Conservation (phyloP, 78 protist genomes). For the Dictyostelium capitatum region DNA sequence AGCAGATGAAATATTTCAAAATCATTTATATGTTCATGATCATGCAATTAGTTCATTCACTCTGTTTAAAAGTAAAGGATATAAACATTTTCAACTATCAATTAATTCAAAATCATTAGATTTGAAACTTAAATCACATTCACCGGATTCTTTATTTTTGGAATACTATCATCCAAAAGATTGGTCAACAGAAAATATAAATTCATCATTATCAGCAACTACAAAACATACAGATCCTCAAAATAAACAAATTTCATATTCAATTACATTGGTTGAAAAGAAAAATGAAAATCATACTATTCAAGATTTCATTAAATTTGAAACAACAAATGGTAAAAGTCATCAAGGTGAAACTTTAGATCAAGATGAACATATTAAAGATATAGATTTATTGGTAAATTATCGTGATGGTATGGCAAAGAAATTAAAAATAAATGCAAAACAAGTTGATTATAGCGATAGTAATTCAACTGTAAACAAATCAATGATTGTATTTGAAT, state of each 20-base stretch:
- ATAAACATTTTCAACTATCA: constrained; percentile 9
- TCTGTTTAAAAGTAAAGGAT: neutral
- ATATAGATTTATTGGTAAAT: neutral
- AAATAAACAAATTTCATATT: too few species aligned
- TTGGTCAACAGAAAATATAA: neutral
- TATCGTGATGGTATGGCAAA: neutral
- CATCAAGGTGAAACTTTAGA: neutral
- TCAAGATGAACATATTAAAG: neutral
- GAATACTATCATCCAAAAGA: neutral
- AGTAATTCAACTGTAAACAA: neutral
- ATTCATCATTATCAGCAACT: neutral
- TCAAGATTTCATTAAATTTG: neutral
- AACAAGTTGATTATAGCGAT: neutral
- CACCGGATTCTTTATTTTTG: neutral
- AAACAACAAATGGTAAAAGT: neutral
- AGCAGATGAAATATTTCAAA: neutral
- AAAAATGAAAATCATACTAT: neutral
- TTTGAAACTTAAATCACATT: neutral
- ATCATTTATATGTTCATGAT: neutral
- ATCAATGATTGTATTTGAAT: neutral
- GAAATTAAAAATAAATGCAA: neutral
- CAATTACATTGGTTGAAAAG: too few species aligned
- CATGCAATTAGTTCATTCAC: constrained; percentile 14
- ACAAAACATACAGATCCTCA: neutral
- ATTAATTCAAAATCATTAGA: neutral